Conservation (phyloP, 352 stramenopile genomes). For the Globisporangium parvum region DNA sequence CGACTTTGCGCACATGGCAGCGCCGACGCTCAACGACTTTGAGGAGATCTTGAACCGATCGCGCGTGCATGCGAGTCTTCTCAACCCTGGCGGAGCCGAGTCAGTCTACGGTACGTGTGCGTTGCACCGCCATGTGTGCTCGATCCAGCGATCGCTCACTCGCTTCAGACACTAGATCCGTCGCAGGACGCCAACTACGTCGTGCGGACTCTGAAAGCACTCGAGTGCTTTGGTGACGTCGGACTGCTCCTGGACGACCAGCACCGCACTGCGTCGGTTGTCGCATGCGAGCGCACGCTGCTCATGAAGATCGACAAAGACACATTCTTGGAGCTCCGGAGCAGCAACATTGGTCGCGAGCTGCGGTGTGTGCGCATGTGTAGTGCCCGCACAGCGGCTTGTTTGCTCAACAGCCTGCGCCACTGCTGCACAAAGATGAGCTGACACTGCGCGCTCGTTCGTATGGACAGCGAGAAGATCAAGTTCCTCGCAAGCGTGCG, state of each 20-base stretch:
- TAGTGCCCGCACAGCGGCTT: not conserved
- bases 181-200: conserved; percentile 48
- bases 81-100: conserved; percentile 38
- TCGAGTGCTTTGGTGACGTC: conserved; percentile 72
- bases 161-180: not conserved
- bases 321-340: conserved; percentile 52
- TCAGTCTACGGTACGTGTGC: not conserved
- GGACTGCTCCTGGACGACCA: conserved; percentile 51
- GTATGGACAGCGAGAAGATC: conserved; percentile 47
- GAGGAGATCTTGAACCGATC: conserved; percentile 68
- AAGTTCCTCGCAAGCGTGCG: conserved; percentile 38
- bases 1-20: conserved; percentile 60
- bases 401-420: not conserved
- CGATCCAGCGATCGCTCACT: not conserved
- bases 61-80: conserved; percentile 57
- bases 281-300: conserved; percentile 58
- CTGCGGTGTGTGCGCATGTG: conserved; percentile 28
- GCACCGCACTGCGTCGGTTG: conserved; percentile 55
- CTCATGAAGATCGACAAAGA: conserved; percentile 70
- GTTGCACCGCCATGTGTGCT: not conserved
- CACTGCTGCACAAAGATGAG: not conserved
- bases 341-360: conserved; percentile 45
- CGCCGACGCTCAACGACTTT: conserved; percentile 62
- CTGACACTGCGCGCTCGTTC: not conserved
- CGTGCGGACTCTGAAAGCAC: conserved; percentile 50